Conservation (phyloP, 345 rosid genomes). For the Raphanus sativus region DNA sequence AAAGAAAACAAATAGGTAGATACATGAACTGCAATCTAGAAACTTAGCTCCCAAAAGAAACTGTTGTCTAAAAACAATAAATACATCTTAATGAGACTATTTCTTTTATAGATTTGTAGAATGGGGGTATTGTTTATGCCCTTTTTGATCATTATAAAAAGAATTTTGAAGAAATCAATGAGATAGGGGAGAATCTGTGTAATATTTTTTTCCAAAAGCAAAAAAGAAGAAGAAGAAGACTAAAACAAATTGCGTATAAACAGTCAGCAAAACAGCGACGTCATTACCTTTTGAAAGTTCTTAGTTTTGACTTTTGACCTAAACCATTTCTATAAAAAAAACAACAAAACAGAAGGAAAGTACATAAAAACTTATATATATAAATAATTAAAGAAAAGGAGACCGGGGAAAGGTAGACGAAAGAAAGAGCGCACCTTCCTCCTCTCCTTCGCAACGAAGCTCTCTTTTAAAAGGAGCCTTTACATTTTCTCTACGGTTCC, state of each 20-base stretch:
- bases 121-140: background rate
- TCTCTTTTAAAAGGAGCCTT: constrained; percentile 38
- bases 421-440: constrained; percentile 74
- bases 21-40: constrained; percentile 6
- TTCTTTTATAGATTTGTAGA: background rate
- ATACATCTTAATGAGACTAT: background rate
- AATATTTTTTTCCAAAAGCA: background rate
- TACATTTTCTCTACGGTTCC: constrained; percentile 12
- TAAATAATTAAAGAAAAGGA: background rate
- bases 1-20: background rate
- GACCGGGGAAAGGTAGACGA: constrained; percentile 34
- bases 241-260: background rate
- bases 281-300: constrained; percentile 35
- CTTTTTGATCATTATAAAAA: constrained; percentile 12
- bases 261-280: constrained; percentile 39
- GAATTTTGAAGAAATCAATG: constrained; percentile 21
- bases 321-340: constrained; percentile 25
- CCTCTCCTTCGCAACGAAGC: constrained; percentile 41
- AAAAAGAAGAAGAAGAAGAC: background rate
- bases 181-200: constrained; percentile 5
- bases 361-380: background rate
- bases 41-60: background rate
- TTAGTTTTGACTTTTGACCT: constrained; percentile 40
- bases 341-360: background rate
- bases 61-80: constrained; percentile 11